phyloP scores from a whole-genome alignment of 2,329 filamentous ascomycete species.

The Ambrosiella cleistominuta region DNA sequence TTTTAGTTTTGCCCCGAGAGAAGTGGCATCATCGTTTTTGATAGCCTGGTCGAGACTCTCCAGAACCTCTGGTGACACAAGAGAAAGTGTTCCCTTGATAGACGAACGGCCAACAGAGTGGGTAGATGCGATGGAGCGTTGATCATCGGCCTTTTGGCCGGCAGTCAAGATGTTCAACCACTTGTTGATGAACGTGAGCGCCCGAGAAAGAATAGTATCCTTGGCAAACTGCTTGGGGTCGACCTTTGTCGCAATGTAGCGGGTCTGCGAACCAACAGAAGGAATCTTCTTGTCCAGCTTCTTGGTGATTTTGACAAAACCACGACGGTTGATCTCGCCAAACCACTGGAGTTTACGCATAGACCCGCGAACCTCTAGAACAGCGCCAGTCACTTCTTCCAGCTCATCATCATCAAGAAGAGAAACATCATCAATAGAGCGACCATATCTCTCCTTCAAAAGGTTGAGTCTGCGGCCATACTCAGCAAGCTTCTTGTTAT shows the following conservation, averaged over 20 bases:
- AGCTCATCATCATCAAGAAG: conserved; percentile 73
- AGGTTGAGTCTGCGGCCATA: conserved; percentile 69
- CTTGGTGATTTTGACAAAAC: conserved; percentile 97
- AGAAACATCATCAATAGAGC: conserved; percentile 48
- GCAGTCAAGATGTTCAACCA: conserved; percentile 74
- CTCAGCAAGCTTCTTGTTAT: conserved; percentile 87
- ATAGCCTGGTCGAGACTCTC: conserved; percentile 59
- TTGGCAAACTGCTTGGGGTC: conserved; percentile 77
- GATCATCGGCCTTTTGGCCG: conserved; percentile 45
- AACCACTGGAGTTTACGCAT: conserved; percentile 93
- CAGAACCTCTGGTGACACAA: conserved; percentile 44
- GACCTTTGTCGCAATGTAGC: conserved; percentile 80
- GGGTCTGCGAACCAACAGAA: conserved; percentile 56
- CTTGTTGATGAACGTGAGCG: conserved; percentile 56
- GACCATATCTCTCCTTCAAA: conserved; percentile 74
- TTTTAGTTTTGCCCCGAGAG: conserved; percentile 12
- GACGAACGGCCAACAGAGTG: conserved; percentile 62
- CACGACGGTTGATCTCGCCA: conserved; percentile 84
- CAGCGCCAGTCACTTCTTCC: conserved; percentile 76
- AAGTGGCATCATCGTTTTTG: conserved; percentile 43
- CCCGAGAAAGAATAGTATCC: conserved; percentile 33
- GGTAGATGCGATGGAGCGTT: conserved; percentile 54
- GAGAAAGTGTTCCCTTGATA: conserved; percentile 54
- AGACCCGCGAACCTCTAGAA: conserved; percentile 75
- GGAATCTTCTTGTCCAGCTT: conserved; percentile 93